Conservation (phyloP, 129 eudicot genomes). For the Centaurea solstitialis region DNA sequence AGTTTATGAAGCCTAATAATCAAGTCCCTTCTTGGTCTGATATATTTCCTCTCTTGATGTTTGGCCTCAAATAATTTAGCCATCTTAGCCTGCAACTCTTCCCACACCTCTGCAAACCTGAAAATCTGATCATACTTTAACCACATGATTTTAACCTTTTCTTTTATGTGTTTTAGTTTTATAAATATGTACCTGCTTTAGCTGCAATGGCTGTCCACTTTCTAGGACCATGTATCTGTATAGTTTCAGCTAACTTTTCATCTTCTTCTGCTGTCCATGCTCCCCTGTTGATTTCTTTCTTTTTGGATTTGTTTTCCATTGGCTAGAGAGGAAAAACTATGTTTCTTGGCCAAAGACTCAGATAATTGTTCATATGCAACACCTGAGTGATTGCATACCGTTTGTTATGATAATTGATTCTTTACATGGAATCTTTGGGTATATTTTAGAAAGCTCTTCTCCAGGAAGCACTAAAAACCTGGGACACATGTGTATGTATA, state of each 20-base stretch:
- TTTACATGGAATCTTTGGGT: conserved; percentile 7
- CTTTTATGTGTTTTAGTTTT: background rate
- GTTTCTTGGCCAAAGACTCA: conserved; percentile 8
- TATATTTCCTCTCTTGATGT: conserved; percentile 46
- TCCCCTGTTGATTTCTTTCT: conserved; percentile 38
- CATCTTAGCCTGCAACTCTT: conserved; percentile 56
- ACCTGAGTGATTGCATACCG: conserved; percentile 16
- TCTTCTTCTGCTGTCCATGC: conserved; percentile 49
- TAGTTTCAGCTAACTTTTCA: conserved; percentile 44
- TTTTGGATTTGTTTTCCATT: conserved; percentile 23
- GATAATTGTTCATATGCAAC: conserved; percentile 18
- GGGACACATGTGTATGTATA: background rate
- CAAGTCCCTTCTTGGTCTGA: conserved; percentile 51
- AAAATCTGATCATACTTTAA: background rate
- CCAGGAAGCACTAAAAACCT: conserved; percentile 8
- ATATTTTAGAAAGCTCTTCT: conserved; percentile 5
- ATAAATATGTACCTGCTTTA: conserved; percentile 37
- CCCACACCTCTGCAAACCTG: conserved; percentile 44
- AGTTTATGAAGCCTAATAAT: conserved; percentile 50
- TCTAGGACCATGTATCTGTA: conserved; percentile 37
- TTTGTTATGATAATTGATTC: background rate
- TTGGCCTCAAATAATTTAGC: conserved; percentile 48
- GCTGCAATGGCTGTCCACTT: conserved; percentile 41
- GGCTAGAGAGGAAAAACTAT: background rate
- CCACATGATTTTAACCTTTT: background rate